A percentile compares a stretch with the other conserved stretches of the same genome.
Conservation (phyloP, 2,329 filamentous ascomycete genomes). For the Rhinocladiella similis region DNA sequence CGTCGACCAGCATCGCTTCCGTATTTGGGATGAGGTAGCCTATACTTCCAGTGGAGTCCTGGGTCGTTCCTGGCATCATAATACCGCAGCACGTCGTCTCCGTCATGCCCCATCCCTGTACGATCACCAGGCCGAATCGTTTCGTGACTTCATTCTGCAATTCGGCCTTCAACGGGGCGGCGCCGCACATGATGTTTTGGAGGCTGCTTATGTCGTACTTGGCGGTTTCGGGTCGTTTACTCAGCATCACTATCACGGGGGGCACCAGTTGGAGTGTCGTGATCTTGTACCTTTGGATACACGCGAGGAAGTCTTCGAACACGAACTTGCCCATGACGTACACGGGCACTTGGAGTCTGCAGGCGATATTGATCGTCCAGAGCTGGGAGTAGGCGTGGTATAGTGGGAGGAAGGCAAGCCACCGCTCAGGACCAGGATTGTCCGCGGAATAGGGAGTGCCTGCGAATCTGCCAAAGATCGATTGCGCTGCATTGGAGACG, state of each 20-base stretch:
- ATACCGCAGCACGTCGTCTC: conserved; percentile 49
- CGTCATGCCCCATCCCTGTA: conserved; percentile 58
- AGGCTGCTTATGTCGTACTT: conserved; percentile 59
- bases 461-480: conserved; percentile 63
- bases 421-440: conserved; percentile 47
- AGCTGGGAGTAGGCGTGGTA: conserved; percentile 51
- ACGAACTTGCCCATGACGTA: conserved; percentile 67
- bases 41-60: conserved; percentile 52
- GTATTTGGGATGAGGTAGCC: conserved; percentile 46
- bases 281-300: conserved; percentile 52
- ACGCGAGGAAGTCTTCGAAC: conserved; percentile 55
- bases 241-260: conserved; percentile 60
- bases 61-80: conserved; percentile 39
- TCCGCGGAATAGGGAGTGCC: conserved; percentile 56
- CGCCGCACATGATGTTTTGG: conserved; percentile 52
- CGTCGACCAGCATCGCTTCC: conserved; percentile 60
- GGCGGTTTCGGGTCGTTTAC: conserved; percentile 56
- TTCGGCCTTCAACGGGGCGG: conserved; percentile 59
- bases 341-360: conserved; percentile 59
- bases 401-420: conserved; percentile 48
- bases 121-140: conserved; percentile 52
- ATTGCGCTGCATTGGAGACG: conserved; percentile 57
- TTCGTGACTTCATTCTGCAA: conserved; percentile 53
- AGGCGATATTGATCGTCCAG: conserved; percentile 57
- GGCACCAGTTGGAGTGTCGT: conserved; percentile 61